phyloP scores from a whole-genome alignment of 306 rosid genomes.

The Myrica gale region DNA sequence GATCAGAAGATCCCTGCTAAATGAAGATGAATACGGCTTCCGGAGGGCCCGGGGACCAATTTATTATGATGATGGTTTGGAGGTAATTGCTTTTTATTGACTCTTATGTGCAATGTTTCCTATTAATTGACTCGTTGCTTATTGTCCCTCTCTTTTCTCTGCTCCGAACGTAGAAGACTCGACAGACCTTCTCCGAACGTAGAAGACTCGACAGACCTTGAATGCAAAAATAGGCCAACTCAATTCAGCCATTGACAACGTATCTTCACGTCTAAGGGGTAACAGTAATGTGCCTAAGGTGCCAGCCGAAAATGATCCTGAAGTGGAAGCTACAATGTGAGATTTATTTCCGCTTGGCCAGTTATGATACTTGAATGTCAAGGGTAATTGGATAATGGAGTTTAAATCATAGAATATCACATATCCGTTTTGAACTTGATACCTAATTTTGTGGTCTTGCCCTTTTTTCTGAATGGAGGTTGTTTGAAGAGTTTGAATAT shows the following conservation, averaged over 20 bases:
- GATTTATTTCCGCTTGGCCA: constrained; percentile 7
- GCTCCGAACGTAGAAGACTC: constrained; percentile 61
- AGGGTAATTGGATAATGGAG: constrained; percentile 22
- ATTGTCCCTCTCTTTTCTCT: constrained; percentile 10
- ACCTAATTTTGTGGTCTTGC: constrained; percentile 18
- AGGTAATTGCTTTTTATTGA: constrained; percentile 45
- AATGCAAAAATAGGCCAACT: constrained; percentile 85
- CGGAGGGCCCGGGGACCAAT: constrained; percentile 78
- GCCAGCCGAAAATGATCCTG: constrained; percentile 66
- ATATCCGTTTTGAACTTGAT: constrained; percentile 1
- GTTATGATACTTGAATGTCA: constrained; percentile 4
- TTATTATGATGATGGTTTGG: constrained; percentile 90
- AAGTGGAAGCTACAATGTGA: constrained; percentile 72
- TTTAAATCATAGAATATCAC: constrained; percentile 16
- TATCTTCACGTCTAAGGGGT: constrained; percentile 91
- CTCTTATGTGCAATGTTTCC: constrained; percentile 13
- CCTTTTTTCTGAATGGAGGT: constrained; percentile 11
- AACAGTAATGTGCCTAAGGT: constrained; percentile 59
- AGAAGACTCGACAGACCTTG: constrained; percentile 77
- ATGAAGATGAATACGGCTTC: constrained; percentile 89
- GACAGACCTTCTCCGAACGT: constrained; percentile 72
- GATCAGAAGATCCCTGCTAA: constrained; percentile 79
- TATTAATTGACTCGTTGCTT: constrained; percentile 13
- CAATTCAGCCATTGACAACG: constrained; percentile 91
- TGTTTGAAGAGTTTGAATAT: constrained; percentile 17